phyloP scores from a whole-genome alignment of 139 green algal genomes.

The Klebsormidium nitens region DNA sequence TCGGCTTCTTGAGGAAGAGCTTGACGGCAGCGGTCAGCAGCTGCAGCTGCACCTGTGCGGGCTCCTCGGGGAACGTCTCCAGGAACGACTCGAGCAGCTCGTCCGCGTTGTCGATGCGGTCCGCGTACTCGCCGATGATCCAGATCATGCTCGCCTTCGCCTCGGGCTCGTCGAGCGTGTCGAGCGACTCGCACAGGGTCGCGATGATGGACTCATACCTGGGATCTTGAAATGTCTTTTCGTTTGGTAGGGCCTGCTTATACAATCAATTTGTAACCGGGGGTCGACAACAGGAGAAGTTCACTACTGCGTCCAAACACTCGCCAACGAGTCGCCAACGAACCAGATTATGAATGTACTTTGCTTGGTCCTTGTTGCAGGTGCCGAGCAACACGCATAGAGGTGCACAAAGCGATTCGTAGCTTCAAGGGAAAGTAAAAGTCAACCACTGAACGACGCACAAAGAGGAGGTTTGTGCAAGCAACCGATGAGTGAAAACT shows the following conservation, averaged over 20 bases:
- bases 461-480: background rate
- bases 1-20: conserved; percentile 93
- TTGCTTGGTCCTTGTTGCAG: too few species aligned
- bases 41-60: conserved; percentile 84
- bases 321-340: too few species aligned
- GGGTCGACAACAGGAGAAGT: too few species aligned
- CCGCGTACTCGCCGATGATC: conserved; percentile 99
- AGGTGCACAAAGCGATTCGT: too few species aligned
- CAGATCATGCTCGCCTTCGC: conserved; percentile 61
- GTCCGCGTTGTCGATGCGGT: conserved; percentile 97
- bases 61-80: conserved; percentile 94
- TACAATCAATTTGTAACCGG: too few species aligned
- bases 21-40: conserved; percentile 97
- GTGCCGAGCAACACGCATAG: too few species aligned
- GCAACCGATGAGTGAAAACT: too few species aligned
- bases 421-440: background rate
- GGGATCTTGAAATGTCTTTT: too few species aligned
- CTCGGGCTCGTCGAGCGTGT: conserved; percentile 95
- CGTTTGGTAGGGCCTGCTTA: too few species aligned
- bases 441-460: background rate
- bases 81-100: conserved; percentile 95
- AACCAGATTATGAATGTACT: too few species aligned
- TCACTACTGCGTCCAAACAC: too few species aligned
- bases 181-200: conserved; percentile 89
- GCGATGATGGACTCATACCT: conserved; percentile 93